These are phyloP conservation scores for Podospora fimiseda DNA, from an alignment of 495 filamentous ascomycete species.

Conservation along the genomic window DNA sequence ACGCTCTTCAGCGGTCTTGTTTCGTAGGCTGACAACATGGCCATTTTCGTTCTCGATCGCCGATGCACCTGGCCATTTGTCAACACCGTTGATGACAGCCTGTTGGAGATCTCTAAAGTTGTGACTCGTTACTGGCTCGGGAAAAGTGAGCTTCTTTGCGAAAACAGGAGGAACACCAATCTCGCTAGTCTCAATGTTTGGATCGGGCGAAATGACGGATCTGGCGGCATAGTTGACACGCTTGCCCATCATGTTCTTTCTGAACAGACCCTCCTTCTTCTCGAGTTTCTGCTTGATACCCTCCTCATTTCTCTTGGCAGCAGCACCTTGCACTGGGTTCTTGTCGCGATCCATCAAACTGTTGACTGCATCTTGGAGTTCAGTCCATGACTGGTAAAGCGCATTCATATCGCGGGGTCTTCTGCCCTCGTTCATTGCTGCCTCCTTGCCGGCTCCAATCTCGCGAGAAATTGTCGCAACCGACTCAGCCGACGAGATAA, in stretches of 20 bases:
- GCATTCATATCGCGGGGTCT: conserved; percentile 34
- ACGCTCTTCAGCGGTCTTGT: conserved; percentile 79
- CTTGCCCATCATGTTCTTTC: conserved; percentile 99
- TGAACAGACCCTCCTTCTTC: conserved; percentile 97
- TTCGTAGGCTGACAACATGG: conserved; percentile 78
- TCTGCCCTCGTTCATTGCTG: conserved; percentile 38
- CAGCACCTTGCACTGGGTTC: conserved; percentile 69
- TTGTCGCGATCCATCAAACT: conserved; percentile 80
- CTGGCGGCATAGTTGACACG: conserved; percentile 97
- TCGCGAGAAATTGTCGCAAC: conserved; percentile 73
- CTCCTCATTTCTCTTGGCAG: conserved; percentile 62
- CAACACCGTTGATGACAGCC: conserved; percentile 90
- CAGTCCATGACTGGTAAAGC: conserved; percentile 57
- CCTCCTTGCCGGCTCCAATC: conserved; percentile 38
- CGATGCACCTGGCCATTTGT: conserved; percentile 89
- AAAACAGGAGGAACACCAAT: conserved; percentile 98
- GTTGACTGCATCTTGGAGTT: conserved; percentile 86
- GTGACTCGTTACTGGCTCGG: conserved; percentile 93
- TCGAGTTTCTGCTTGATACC: conserved; percentile 97
- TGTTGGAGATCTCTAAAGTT: conserved; percentile 94
- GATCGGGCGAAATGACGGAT: conserved; percentile 96
- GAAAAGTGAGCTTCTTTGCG: conserved; percentile 91
- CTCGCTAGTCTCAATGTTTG: conserved; percentile 97
- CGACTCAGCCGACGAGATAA: conserved; percentile 61
- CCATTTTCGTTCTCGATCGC: conserved; percentile 95